Evolutionary conservation across 352 stramenopile genomes (phyloP), one percentile per base, ranked within the genome.

Genomic region (Phytophthora sansomeana): DNA sequence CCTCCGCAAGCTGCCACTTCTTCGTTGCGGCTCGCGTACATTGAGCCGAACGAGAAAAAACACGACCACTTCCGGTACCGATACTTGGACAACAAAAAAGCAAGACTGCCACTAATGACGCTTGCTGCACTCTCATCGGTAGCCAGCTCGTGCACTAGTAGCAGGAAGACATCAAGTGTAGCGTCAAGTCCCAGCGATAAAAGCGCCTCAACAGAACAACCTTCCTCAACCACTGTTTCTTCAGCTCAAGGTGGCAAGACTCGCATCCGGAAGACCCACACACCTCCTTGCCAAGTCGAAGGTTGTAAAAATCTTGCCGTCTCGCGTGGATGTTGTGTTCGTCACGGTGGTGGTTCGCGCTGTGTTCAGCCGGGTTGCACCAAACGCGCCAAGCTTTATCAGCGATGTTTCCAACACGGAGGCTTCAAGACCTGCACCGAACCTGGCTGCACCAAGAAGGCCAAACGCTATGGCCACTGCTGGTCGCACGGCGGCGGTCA

Each of bases 391-490:
- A 88, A 88, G 66, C 58, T 88, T 10, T 85, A 88, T 62, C 84
- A 87, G 58, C 75, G 77, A 38, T 88, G 77, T 55, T 90, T 88
- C 73, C 81, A 88, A 57, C 79, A 88, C 46, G 81, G 77, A 51
- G 81, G 81, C n/a, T 85, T 76, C 67, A 89, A 92, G 71, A 88
- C 59, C 26, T 91, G 83, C 72, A 78, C 74, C 8, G 63, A 79
- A 21, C 65, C 79, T 5, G 71, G 72, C 7, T 92, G 83, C 60
- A 81, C 59, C 21, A 77, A 80, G 58, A 87, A 89, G 44, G 81
- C 84, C 54, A 90, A 90, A 65, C 81, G 81, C 0, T 88, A 87
- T 52, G 81, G 80, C 35, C 79, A 85, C 65, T 92, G 84, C 67
- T 90, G 82, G 75, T 87, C 84, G 21, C 81, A 92, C 43, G 81